A percentile compares a stretch with the other conserved stretches of the same genome.
These are phyloP conservation scores for Nannochloris sp. DNA, from an alignment of 139 green algal genomes.

Conservation along the genomic window DNA sequence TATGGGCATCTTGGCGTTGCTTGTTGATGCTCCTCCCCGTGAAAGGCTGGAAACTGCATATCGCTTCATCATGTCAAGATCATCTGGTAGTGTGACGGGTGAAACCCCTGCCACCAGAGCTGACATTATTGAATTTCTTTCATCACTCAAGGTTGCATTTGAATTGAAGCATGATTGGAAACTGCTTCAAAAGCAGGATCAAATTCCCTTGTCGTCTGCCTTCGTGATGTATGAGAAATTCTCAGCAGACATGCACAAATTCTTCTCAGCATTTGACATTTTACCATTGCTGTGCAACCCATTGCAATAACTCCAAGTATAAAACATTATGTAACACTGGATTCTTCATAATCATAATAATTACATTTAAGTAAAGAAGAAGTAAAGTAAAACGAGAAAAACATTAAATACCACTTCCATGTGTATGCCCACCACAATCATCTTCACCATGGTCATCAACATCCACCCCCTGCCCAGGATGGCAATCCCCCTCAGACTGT, in stretches of 20 bases:
- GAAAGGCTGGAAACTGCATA: conserved; percentile 6
- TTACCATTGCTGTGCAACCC: conserved; percentile 5
- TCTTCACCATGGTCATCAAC: neutral
- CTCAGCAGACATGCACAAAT: conserved; percentile 7
- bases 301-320: neutral
- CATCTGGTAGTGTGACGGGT: neutral
- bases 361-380: no score
- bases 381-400: no score
- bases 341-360: no score
- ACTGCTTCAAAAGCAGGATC: neutral
- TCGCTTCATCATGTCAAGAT: conserved; percentile 5
- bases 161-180: conserved; percentile 3
- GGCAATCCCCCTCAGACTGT: neutral
- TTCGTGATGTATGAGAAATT: conserved; percentile 12
- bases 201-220: neutral
- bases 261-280: conserved; percentile 3
- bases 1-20: neutral
- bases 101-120: conserved; percentile 9
- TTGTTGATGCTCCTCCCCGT: conserved; percentile 5
- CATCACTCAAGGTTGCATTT: conserved; percentile 4
- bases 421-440: neutral
- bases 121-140: conserved; percentile 7
- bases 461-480: neutral
- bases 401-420: conserved; percentile 11
- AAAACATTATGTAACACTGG: neutral